Conservation (phyloP, 2,329 filamentous ascomycete species). For the Rhynchosporium secalis region DNA sequence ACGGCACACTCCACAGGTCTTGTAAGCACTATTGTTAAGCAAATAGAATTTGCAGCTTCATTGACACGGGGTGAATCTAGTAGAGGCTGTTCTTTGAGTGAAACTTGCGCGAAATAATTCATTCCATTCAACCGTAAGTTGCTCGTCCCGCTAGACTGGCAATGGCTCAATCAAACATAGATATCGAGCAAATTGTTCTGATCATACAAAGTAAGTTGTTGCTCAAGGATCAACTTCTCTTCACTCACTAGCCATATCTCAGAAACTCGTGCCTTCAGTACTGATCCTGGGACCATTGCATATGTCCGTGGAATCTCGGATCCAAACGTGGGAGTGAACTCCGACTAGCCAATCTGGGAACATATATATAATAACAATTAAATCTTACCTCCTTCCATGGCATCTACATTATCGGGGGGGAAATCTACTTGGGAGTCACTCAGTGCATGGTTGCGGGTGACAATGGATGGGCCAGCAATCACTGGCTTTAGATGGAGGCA, state of each 20-base stretch:
- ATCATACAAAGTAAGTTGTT: constrained; percentile 52
- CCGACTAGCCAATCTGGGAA: constrained; percentile 28
- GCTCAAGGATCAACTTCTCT: constrained; percentile 1
- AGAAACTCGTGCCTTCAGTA: constrained; percentile 33
- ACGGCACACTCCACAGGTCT: constrained; percentile 46
- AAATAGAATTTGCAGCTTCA: constrained; percentile 47
- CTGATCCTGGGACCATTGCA: constrained; percentile 56
- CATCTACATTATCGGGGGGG: constrained; percentile 56
- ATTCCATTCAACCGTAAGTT: not conserved
- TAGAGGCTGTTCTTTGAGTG: constrained; percentile 42
- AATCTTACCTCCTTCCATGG: constrained; percentile 51
- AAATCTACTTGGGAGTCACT: constrained; percentile 49
- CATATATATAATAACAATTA: constrained; percentile 40
- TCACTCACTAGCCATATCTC: not conserved
- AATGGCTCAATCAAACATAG: constrained; percentile 44
- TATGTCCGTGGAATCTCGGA: constrained; percentile 56
- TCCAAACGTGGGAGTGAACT: constrained; percentile 54
- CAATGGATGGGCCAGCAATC: constrained; percentile 54
- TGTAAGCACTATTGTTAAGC: constrained; percentile 47
- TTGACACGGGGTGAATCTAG: constrained; percentile 51
- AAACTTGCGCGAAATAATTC: too few species aligned
- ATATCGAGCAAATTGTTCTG: constrained; percentile 57
- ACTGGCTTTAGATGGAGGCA: constrained; percentile 51
- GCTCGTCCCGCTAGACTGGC: constrained; percentile 24
- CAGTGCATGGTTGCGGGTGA: constrained; percentile 55